Conservation (phyloP, 2,329 filamentous ascomycete genomes). For the Xylariaceae sp. region DNA sequence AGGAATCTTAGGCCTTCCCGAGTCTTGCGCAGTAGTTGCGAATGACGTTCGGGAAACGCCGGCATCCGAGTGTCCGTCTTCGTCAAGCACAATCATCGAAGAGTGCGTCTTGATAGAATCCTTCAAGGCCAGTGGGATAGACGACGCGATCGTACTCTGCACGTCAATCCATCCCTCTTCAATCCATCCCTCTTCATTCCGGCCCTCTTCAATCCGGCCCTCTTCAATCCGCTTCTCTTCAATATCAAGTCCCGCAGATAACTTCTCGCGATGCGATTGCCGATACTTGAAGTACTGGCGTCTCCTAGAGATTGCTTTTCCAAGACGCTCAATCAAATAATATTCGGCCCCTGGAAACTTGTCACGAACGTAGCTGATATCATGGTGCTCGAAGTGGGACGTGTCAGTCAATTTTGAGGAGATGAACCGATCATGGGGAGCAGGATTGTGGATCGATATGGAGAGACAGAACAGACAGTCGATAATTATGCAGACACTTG, state of each 20-base stretch:
- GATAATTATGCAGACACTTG: constrained; percentile 27
- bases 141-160: constrained; percentile 23
- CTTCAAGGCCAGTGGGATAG: constrained; percentile 20
- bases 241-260: constrained; percentile 23
- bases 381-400: constrained; percentile 24
- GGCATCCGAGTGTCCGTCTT: constrained; percentile 23
- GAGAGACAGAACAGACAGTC: constrained; percentile 36
- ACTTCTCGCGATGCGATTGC: constrained; percentile 34
- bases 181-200: constrained; percentile 10
- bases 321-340: constrained; percentile 26
- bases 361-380: constrained; percentile 30
- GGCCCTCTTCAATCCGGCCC: constrained; percentile 9
- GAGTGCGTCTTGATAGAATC: neutral
- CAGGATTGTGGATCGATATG: constrained; percentile 36
- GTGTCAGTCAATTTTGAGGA: constrained; percentile 18
- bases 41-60: constrained; percentile 31
- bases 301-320: constrained; percentile 33
- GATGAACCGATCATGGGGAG: constrained; percentile 34
- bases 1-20: constrained; percentile 19
- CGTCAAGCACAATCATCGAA: constrained; percentile 8
- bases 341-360: constrained; percentile 28
- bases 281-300: constrained; percentile 38
- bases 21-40: constrained; percentile 23
- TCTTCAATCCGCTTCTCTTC: constrained; percentile 14
- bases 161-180: constrained; percentile 15